Evolutionary conservation across 768 basidiomycete genomes (phyloP), one percentile per base, ranked within the genome.

Genomic region (Amanita exitialis): DNA sequence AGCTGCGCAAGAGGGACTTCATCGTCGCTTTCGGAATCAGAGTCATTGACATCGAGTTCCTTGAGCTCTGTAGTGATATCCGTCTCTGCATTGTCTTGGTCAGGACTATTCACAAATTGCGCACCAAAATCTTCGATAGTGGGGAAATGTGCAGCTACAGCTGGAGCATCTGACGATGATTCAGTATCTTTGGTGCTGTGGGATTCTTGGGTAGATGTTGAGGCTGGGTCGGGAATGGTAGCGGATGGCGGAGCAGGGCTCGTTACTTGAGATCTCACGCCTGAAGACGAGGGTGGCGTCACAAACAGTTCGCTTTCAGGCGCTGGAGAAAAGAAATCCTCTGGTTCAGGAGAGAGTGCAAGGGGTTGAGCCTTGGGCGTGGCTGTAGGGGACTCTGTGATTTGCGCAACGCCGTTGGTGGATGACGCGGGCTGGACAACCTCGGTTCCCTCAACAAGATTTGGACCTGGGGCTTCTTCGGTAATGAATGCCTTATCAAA

Each of bases 21-120:
- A 35, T 71, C 70, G 30, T 82, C 80, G 36, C 76, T 69, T 47
- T 77, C 83, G 12, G 67, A 68, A 54, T 70, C 69, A 3, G 75
- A 69, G 9, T 80, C 82, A 2, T 78, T 64, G 8, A 71, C 64
- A 25, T 83, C 82, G 49, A 85, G 59, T 45, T 86, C 80, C 49
- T 75, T 73, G 15, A 80, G 66, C 35, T 70, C 60, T 6, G 75
- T 58, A 4, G 62, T 67, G 12, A 87, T 62, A 53, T 85, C 79
- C 0, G 80, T 82, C 49, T 72, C 41, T 30, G 21, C 20, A 4
- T 16, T 23, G 21, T 39, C 28, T 32, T 27, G 38, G 15, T 49
- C 38, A 16, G 49, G 39, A 41, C 49, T 49, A 12, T 34, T 30
- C 18, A 18, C 21, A 21, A 58, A 39, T 4, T 53, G 43, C 10